Evolutionary conservation across 768 basidiomycete genomes (phyloP), one percentile per base, ranked within the genome.

Genomic region (Glaciozyma antarctica): DNA sequence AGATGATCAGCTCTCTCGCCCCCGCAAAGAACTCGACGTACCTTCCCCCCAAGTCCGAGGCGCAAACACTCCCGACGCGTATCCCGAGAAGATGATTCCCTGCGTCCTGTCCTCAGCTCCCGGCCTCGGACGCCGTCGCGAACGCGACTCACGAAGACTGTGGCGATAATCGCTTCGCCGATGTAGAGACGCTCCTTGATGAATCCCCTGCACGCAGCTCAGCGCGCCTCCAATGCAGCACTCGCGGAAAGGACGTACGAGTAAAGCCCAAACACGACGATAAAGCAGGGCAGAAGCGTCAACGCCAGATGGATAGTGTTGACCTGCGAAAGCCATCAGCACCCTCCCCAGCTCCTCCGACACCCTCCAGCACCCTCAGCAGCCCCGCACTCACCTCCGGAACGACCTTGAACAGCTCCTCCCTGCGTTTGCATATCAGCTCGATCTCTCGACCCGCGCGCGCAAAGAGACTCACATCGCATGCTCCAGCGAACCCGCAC

Each of bases 91-190:
- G 38, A 41, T 41, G 38, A 41, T 41, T 41, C 68, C 0, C 73
- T 72, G 61, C 58, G 61, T n/a, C 22, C n/a, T 9, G n/a, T 13
- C 22, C n/a, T 49, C 30, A 38, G 54, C 7, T 16, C 22, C 12
- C 21, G n/a, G 2, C 12, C 2, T 13, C 5, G 1, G 30, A 8
- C 4, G 57, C 66, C 38, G 49, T 65, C 70, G 67, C 63, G 63
- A 71, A 66, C 12, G 67, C 71, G 73, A 97, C 32, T 87, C 17
- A 91, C 90, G 73, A 94, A 90, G 43, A 94, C 75, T 72, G 95
- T 95, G 0, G 94, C 92, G 84, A 90, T 89, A 70, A 88, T 88
- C 19, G 95, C 92, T 81, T 99, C 95, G 66, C 95, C 95, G 64
- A 97, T 85, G 75, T 95, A 97, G 30, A 94, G 77, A 83, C 82